phyloP scores from a whole-genome alignment of 768 basidiomycete species.

The Macrolepiota dolichaula region DNA sequence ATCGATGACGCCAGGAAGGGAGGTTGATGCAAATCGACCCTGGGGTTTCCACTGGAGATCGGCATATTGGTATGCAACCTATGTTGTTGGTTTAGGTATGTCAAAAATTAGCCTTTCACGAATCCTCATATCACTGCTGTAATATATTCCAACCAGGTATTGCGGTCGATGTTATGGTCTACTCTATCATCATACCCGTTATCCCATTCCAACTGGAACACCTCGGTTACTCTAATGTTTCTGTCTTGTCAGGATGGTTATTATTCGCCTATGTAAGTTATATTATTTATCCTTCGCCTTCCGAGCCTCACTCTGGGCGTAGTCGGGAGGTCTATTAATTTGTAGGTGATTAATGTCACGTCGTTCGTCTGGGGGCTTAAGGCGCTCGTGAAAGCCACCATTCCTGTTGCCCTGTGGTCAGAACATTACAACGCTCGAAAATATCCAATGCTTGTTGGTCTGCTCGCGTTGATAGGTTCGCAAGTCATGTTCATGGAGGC shows the following conservation, averaged over 20 bases:
- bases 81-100: constrained; percentile 47
- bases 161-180: constrained; percentile 53
- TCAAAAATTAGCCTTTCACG: not conserved
- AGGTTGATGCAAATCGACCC: constrained; percentile 20
- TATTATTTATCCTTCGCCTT: not conserved
- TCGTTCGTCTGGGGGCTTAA: not conserved
- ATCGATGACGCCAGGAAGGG: not conserved
- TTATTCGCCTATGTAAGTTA: constrained; percentile 53
- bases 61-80: constrained; percentile 53
- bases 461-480: constrained; percentile 47
- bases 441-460: constrained; percentile 46
- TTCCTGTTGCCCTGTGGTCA: constrained; percentile 54
- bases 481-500: constrained; percentile 65
- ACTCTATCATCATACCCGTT: constrained; percentile 60
- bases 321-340: constrained; percentile 56
- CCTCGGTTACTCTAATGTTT: constrained; percentile 42
- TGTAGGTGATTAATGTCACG: constrained; percentile 31
- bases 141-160: constrained; percentile 27
- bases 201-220: constrained; percentile 59
- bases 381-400: constrained; percentile 37
- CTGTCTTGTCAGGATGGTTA: constrained; percentile 56
- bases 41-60: constrained; percentile 55
- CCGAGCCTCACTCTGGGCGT: constrained; percentile 4
- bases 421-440: constrained; percentile 47
- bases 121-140: not conserved